Percentiles rank a stretch among this genome's conserved stretches.
Conservation (phyloP, 176 grass and related monocot genomes). For the Cymbopogon citratus region DNA sequence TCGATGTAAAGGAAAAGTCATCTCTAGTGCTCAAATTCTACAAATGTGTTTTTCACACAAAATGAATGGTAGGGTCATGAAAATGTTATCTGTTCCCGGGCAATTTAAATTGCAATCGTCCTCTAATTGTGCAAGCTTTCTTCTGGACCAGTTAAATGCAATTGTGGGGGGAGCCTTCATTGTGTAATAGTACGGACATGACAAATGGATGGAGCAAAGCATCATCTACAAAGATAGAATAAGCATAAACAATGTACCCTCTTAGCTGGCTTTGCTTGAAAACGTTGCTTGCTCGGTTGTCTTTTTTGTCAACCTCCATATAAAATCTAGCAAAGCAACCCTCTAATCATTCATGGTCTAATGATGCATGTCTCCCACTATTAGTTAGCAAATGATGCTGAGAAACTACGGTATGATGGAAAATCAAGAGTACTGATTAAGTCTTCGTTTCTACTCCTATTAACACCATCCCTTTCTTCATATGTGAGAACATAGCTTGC, state of each 20-base stretch:
- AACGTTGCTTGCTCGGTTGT: conserved; percentile 41
- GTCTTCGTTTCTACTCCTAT: conserved; percentile 21
- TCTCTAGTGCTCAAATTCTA: not conserved
- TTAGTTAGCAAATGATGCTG: conserved; percentile 41
- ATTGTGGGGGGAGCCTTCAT: conserved; percentile 16
- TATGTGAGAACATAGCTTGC: conserved; percentile 20
- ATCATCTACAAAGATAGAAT: conserved; percentile 35
- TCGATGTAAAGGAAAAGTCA: not conserved
- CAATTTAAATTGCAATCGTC: not conserved
- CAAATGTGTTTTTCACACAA: not conserved
- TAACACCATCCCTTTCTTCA: not conserved
- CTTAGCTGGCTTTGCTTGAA: conserved; percentile 49
- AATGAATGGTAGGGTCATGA: not conserved
- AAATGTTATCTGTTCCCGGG: not conserved
- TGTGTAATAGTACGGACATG: conserved; percentile 15
- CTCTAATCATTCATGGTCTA: conserved; percentile 34
- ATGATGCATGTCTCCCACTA: conserved; percentile 56
- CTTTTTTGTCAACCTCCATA: conserved; percentile 34
- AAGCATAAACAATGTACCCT: conserved; percentile 15
- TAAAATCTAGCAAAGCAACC: conserved; percentile 39
- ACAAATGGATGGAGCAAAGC: conserved; percentile 21
- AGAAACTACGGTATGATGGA: conserved; percentile 29
- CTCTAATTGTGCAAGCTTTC: conserved; percentile 12
- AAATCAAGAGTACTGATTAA: conserved; percentile 15
- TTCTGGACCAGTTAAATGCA: conserved; percentile 18